Evolutionary conservation across 441 rosid genomes (phyloP).

Genomic region (Adansonia gregorii): DNA sequence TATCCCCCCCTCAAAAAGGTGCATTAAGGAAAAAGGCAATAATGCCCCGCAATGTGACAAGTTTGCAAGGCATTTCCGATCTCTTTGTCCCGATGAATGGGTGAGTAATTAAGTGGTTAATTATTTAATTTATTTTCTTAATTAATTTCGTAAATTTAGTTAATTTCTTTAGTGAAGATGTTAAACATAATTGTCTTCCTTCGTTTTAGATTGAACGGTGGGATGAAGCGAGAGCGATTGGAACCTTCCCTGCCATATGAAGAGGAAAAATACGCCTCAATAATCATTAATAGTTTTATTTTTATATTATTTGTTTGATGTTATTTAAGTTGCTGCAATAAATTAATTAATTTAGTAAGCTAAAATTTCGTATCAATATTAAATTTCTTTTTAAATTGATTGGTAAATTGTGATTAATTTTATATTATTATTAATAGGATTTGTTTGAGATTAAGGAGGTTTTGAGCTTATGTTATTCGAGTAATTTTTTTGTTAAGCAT

Average conservation of each 20-base stretch:
- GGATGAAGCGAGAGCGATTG: conserved; percentile 24
- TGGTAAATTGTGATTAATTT: no score
- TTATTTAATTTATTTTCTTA: not conserved
- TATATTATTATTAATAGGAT: no score
- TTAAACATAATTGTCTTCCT: not conserved
- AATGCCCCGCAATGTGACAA: conserved; percentile 34
- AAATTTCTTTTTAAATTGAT: no score
- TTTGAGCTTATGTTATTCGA: no score
- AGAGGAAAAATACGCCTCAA: not conserved
- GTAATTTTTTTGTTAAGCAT: no score
- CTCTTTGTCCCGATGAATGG: conserved; percentile 46
- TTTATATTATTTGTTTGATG: not conserved
- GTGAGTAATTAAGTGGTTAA: conserved; percentile 8
- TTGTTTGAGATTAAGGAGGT: no score
- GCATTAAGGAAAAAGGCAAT: conserved; percentile 36
- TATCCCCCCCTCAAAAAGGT: conserved; percentile 19
- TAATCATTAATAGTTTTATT: not conserved
- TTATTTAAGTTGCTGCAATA: no score
- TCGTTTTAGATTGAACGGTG: conserved; percentile 30
- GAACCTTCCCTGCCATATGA: conserved; percentile 15
- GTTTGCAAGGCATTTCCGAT: conserved; percentile 35
- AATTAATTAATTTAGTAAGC: no score
- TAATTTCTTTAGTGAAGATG: not conserved
- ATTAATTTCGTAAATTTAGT: no score
- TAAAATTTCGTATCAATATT: no score